phyloP scores from a whole-genome alignment of 129 eudicot genomes.

The Kitagawia praeruptora region DNA sequence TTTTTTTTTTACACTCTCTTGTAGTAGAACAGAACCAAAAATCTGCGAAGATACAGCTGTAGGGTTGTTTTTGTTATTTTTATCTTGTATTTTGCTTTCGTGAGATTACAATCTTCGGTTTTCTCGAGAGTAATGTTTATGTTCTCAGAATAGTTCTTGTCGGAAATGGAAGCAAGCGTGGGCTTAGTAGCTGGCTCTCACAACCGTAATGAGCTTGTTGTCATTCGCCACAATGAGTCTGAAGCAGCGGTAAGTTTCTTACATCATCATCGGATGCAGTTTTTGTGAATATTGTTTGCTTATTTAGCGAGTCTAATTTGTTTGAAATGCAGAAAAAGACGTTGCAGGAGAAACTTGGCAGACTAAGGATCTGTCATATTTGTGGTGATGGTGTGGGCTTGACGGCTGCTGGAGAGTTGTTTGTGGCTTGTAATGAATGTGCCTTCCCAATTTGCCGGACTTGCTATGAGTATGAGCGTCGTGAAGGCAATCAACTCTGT shows the following conservation, averaged over 20 bases:
- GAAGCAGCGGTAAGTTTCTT: constrained; percentile 14
- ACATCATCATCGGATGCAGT: background rate
- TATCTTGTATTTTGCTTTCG: background rate
- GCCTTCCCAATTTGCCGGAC: constrained; percentile 71
- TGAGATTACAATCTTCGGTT: background rate
- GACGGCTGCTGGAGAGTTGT: constrained; percentile 42
- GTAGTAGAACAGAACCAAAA: no score
- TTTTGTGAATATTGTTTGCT: background rate
- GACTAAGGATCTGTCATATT: constrained; percentile 49
- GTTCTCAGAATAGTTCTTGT: background rate
- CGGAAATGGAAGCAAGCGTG: constrained; percentile 12
- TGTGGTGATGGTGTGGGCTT: constrained; percentile 62
- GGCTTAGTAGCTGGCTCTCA: constrained; percentile 31
- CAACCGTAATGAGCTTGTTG: constrained; percentile 19
- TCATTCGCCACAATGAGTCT: constrained; percentile 10
- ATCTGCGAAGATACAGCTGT: no score
- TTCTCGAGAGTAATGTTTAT: background rate
- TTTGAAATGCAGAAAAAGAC: background rate
- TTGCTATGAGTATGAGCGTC: constrained; percentile 70
- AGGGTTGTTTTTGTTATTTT: no score
- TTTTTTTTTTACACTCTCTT: no score
- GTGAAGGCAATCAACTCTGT: constrained; percentile 61
- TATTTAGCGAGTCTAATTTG: background rate
- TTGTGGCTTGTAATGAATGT: constrained; percentile 81
- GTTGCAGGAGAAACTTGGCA: constrained; percentile 17